Conservation (phyloP, 176 grass and related monocot genomes). For the Avena insularis region DNA sequence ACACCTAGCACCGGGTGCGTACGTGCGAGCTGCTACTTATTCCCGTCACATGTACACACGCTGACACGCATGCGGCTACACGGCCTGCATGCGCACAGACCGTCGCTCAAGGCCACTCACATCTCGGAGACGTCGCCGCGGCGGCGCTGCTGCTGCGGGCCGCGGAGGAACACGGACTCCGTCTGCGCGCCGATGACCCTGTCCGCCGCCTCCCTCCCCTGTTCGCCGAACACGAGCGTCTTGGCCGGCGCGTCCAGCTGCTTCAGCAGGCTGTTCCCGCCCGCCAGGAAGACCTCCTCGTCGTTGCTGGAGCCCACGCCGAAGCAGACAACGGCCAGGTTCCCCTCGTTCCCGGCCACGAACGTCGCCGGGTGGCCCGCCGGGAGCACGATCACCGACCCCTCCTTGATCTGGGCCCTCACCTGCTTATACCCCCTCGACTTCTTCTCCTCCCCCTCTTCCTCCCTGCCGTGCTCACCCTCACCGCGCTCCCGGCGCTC, state of each 20-base stretch:
- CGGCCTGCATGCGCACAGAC: neutral
- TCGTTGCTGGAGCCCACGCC: slow-evolving; percentile 44
- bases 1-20: neutral
- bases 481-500: neutral
- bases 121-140: neutral
- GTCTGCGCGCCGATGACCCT: slow-evolving; percentile 56
- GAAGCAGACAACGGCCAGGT: slow-evolving; percentile 61
- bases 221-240: slow-evolving; percentile 14
- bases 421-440: slow-evolving; percentile 39
- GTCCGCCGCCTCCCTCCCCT: slow-evolving; percentile 55
- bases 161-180: slow-evolving; percentile 59
- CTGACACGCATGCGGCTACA: neutral
- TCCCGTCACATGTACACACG: neutral
- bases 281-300: slow-evolving; percentile 55
- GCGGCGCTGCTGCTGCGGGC: slow-evolving; percentile 29
- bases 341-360: slow-evolving; percentile 49
- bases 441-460: neutral
- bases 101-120: neutral
- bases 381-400: slow-evolving; percentile 58
- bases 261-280: slow-evolving; percentile 58
- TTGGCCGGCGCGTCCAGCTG: slow-evolving; percentile 50
- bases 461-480: slow-evolving; percentile 34
- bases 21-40: slow-evolving; percentile 1
- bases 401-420: slow-evolving; percentile 35
- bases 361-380: slow-evolving; percentile 49